phyloP scores from a whole-genome alignment of 2,329 filamentous ascomycete species.

The Calonectria crousiana region DNA sequence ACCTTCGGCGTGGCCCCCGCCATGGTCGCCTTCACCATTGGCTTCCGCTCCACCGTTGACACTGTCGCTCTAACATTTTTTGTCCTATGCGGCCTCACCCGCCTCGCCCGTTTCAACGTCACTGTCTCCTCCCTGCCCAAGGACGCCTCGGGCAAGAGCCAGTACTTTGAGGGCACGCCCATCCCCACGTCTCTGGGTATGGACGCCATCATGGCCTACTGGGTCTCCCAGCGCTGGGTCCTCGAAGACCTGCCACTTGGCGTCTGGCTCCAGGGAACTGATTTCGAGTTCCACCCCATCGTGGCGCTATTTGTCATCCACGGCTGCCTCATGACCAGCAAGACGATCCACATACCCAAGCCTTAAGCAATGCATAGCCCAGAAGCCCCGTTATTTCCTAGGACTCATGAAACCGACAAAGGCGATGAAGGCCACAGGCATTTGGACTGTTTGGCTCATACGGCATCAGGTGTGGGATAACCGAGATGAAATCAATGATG shows the following conservation, averaged over 20 bases:
- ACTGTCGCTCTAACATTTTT: conserved; percentile 87
- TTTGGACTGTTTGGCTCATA: not conserved
- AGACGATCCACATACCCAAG: conserved; percentile 95
- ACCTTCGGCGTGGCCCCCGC: conserved; percentile 96
- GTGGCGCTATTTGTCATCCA: conserved; percentile 87
- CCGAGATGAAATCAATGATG: conserved; percentile 4
- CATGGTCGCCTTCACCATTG: conserved; percentile 87
- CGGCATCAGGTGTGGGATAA: not conserved
- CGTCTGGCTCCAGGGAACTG: conserved; percentile 72
- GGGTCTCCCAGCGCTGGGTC: conserved; percentile 85
- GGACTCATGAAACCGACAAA: not conserved
- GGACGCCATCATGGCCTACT: conserved; percentile 88
- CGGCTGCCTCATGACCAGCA: conserved; percentile 95
- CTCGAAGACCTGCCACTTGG: conserved; percentile 84
- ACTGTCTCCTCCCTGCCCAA: conserved; percentile 91
- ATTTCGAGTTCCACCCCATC: conserved; percentile 86
- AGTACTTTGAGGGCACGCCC: conserved; percentile 97
- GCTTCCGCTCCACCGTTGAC: conserved; percentile 86
- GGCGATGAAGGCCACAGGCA: not conserved
- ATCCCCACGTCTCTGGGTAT: conserved; percentile 91
- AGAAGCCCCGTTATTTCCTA: not conserved
- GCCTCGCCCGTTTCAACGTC: conserved; percentile 97
- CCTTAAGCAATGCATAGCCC: conserved; percentile 58
- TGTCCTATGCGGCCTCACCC: conserved; percentile 92
- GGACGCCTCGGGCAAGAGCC: conserved; percentile 89